Evolutionary conservation across 345 rosid species (phyloP), one percentile per base, ranked within the genome.

Genomic region (Abelmoschus esculentus): DNA sequence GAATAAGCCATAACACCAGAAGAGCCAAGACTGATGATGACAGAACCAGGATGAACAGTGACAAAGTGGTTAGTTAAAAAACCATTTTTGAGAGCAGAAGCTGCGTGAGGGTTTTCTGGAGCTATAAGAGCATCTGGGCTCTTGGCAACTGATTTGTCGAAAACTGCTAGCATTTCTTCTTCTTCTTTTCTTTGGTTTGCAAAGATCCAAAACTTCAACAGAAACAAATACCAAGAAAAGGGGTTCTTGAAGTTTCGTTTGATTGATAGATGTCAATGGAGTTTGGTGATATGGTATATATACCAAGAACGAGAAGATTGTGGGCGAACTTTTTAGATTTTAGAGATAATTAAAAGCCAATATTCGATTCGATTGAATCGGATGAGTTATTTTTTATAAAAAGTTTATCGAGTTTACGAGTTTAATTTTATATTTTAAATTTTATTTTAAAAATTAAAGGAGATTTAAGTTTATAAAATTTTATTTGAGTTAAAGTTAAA

Each of bases 121-220:
- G 32, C 31, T 44, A 18, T 58, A 58, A 96, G 82, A 32, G 87
- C 98, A 61, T 86, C 92, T 0, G 99, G 99, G 73, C 85, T 77
- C 77, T 89, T 90, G 0, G 90, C 98, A 76, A 90, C 92, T 59
- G 90, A 79, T 60, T 87, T 92, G 64, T 96, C 93, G 68, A 96
- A 92, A 19, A 96, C 86, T 14, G 98, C 99, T 74, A 96, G 55
- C 99, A 92, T 92, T 79, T 79, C 74, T 63, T 57, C 7, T 7
- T 7, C 26, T 22, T 22, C 26, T 56, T 36, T 1, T 36, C 40
- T 13, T 26, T 60, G 56, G 28, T 69, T 64, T 56, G 70, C 40
- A 66, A 66, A 66, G 70, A 66, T 66, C 70, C 69, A 34, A 54
- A 46, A 26, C 10, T 47, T 28, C 17, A 31, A 65, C 53, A 22